A percentile compares a stretch with the other conserved stretches of the same genome.
phyloP scores from a whole-genome alignment of 2,329 filamentous ascomycete genomes.

The Sarocladiaceae sp. region DNA sequence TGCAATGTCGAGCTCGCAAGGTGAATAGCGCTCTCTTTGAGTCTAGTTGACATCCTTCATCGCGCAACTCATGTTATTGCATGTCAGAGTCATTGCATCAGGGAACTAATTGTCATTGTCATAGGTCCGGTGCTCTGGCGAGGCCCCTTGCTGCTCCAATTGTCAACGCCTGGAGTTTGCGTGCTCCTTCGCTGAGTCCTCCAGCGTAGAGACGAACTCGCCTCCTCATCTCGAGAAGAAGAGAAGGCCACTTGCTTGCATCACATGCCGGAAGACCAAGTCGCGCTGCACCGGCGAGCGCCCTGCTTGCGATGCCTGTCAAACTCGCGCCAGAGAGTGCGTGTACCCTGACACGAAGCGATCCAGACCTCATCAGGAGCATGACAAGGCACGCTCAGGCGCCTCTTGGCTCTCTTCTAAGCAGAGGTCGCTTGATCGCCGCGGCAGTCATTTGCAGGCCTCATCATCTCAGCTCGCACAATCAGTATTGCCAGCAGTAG shows the following conservation, averaged over 20 bases:
- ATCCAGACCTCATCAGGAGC: background rate
- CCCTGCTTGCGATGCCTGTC: conserved; percentile 16
- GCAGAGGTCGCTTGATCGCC: too few relatives aligned
- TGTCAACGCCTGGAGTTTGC: conserved; percentile 44
- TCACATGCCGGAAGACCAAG: conserved; percentile 34
- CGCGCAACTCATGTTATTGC: too few relatives aligned
- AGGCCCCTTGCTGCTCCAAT: conserved; percentile 34
- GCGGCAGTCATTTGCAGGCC: too few relatives aligned
- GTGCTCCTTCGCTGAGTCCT: conserved; percentile 33
- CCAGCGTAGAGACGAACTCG: conserved; percentile 27
- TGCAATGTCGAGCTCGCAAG: conserved; percentile 12
- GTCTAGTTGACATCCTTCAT: too few relatives aligned
- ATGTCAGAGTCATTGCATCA: too few relatives aligned
- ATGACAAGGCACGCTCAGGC: too few relatives aligned
- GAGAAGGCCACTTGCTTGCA: conserved; percentile 42
- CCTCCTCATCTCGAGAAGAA: conserved; percentile 29
- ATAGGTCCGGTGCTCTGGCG: background rate
- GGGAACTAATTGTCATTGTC: conserved; percentile 25
- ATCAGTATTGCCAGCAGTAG: too few relatives aligned
- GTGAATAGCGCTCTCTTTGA: conserved; percentile 8
- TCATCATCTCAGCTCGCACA: too few relatives aligned
- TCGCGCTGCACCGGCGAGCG: conserved; percentile 43
- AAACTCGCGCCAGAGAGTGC: conserved; percentile 20
- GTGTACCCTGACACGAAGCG: conserved; percentile 10
- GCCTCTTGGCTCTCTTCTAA: too few relatives aligned